A percentile compares a stretch with the other conserved stretches of the same genome.
phyloP scores from a whole-genome alignment of 2,329 filamentous ascomycete genomes.

The Lachnum nothofagi region DNA sequence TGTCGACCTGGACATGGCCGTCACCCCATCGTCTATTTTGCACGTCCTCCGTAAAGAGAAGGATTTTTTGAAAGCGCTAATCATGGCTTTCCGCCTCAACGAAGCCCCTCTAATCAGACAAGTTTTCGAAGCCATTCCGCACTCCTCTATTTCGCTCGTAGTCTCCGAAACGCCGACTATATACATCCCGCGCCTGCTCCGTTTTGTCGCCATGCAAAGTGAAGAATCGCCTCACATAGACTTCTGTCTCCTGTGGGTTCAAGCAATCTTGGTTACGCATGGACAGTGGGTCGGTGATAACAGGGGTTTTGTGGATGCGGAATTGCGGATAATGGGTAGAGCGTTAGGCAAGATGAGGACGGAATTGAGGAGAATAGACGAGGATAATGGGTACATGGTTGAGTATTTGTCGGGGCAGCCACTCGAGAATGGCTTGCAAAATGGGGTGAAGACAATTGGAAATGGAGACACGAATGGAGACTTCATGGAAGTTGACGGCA shows the following conservation, averaged over 20 bases:
- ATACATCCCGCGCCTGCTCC: conserved; percentile 78
- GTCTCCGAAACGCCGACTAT: conserved; percentile 75
- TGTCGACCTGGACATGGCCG: conserved; percentile 89
- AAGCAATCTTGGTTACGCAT: conserved; percentile 73
- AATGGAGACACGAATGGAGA: conserved; percentile 33
- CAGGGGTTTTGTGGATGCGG: conserved; percentile 72
- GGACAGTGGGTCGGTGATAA: conserved; percentile 81
- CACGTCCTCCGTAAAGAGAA: conserved; percentile 59
- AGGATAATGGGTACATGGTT: conserved; percentile 84
- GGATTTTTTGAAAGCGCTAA: conserved; percentile 84
- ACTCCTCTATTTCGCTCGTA: conserved; percentile 68
- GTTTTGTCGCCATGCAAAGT: conserved; percentile 81
- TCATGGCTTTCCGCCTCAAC: conserved; percentile 97
- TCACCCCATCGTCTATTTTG: conserved; percentile 83
- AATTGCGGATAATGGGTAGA: conserved; percentile 75
- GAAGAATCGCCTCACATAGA: conserved; percentile 91
- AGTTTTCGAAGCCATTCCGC: conserved; percentile 79
- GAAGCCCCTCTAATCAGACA: conserved; percentile 74
- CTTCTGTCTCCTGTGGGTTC: conserved; percentile 90
- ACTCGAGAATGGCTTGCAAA: conserved; percentile 24
- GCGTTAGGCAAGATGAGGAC: conserved; percentile 75
- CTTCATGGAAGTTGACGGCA: conserved; percentile 32
- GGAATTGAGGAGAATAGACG: conserved; percentile 75
- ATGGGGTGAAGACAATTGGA: conserved; percentile 24
- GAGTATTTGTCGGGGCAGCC: conserved; percentile 68